Conservation (phyloP, 108 stramenopile species). For the Cyclostephanos tholiformis region DNA sequence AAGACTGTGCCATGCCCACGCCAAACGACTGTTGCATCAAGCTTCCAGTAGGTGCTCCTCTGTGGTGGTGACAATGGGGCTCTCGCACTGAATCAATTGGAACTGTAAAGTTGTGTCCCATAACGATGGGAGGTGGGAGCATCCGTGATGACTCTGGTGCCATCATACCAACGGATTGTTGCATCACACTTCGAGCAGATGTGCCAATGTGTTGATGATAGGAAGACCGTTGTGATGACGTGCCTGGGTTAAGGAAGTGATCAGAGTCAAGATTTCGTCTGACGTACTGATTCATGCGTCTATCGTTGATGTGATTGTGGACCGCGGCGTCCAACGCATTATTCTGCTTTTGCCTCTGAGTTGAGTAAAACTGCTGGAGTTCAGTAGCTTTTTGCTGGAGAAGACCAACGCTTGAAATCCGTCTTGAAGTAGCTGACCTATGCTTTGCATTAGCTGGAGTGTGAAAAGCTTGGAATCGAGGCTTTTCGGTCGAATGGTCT, state of each 20-base stretch:
- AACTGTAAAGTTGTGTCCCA: background rate
- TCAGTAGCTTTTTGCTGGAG: conserved; percentile 45
- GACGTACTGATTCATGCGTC: background rate
- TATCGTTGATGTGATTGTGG: conserved; percentile 7
- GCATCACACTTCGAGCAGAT: conserved; percentile 10
- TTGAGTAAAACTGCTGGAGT: conserved; percentile 31
- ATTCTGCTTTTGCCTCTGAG: conserved; percentile 1
- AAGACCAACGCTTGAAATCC: conserved; percentile 37
- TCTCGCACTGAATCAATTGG: background rate
- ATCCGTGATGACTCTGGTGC: background rate
- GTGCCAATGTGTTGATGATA: background rate
- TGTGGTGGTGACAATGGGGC: background rate
- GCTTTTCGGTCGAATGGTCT: conserved; percentile 8
- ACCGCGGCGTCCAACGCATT: background rate
- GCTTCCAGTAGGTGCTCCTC: background rate
- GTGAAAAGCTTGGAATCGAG: conserved; percentile 22
- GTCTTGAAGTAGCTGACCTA: conserved; percentile 19
- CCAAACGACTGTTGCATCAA: conserved; percentile 12
- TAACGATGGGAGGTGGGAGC: background rate
- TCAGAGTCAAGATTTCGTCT: background rate
- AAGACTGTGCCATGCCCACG: conserved; percentile 4
- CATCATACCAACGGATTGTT: conserved; percentile 6
- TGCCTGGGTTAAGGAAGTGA: background rate
- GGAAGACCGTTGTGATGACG: background rate
- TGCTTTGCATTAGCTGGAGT: conserved; percentile 38